Base-by-base conservation (phyloP, 2,329 filamentous ascomycete species). In the Fusarium oligoseptatum region DNA sequence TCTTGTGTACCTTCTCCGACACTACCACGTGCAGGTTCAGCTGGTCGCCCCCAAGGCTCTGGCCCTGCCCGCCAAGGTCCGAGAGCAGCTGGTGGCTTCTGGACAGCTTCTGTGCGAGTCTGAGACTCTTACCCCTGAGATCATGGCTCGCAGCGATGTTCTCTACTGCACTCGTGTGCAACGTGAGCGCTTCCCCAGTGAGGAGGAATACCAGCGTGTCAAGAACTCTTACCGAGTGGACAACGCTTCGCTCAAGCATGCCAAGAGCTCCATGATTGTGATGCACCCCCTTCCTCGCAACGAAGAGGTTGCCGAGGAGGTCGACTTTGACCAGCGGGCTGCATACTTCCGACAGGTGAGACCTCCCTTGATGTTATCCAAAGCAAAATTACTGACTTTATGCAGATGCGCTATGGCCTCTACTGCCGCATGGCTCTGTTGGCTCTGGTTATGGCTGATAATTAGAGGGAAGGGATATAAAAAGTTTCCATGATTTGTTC, bases 271-370 rank as follows among this genome's bases (percentile, higher is more conserved):
- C 80, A 98, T 97, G 92, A 91, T 98, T 74, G 94, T 99, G 74
- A 92, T 99, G 92, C 97, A 99, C 85, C 97, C 97, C 67, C 88
- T 99, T 80, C 97, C 97, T 45, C 90, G 97, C 80, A 98, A 98
- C 81, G 92, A 93, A 76, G 97, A 99, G 89, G 92, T 99, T 81
- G 92, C 92, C 37, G 95, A 97, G 85, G 97, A 99, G 87, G 95
- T 99, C 58, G 97, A 99, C 85, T 98, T 97, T 86, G 97, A 99
- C 86, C 95, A 97, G 82, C 88, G 97, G 78, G 97, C 97, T 68
- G 96, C 97, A 66, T 99, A 99, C 87, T 99, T 99, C 86, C 92
- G 97, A 93, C 97, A 99, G 93, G 96, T 98, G 86, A 91, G 94
- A 29, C 63, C 34, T 14, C 39, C 20, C 15, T 20, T 7, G 3